These are phyloP conservation scores for Pistacia atlantica DNA, from an alignment of 345 rosid genomes.

Conservation along the genomic window DNA sequence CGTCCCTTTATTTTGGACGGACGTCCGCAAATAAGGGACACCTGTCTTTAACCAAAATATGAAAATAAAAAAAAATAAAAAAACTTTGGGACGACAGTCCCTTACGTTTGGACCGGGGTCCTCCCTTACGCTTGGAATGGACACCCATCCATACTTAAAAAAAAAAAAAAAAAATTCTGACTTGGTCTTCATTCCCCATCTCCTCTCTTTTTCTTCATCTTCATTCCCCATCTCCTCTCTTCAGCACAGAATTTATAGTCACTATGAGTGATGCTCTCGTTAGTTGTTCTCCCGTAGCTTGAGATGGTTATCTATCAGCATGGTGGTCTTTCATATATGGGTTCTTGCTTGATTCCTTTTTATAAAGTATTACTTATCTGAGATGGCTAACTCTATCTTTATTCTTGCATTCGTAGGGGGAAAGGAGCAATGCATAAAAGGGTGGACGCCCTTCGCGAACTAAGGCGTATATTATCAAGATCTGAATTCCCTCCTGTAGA, in stretches of 20 bases:
- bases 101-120: too few relatives aligned
- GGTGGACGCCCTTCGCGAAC: constrained; percentile 77
- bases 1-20: too few relatives aligned
- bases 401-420: constrained; percentile 50
- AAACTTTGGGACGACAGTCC: too few relatives aligned
- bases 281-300: background rate
- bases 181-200: too few relatives aligned
- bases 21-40: too few relatives aligned
- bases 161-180: too few relatives aligned
- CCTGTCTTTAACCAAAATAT: too few relatives aligned
- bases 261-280: background rate
- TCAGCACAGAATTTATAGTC: background rate
- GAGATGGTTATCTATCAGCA: constrained; percentile 2
- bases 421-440: constrained; percentile 88
- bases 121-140: too few relatives aligned
- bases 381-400: constrained; percentile 20
- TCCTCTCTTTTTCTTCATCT: too few relatives aligned
- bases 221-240: too few relatives aligned
- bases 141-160: too few relatives aligned
- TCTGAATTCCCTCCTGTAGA: constrained; percentile 87
- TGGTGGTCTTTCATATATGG: background rate
- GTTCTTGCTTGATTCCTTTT: constrained; percentile 10
- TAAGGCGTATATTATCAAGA: constrained; percentile 81
- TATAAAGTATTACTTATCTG: constrained; percentile 4
- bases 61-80: too few relatives aligned